Evolutionary conservation across 441 rosid genomes (phyloP).

Genomic region (Gossypium schwendimanii): DNA sequence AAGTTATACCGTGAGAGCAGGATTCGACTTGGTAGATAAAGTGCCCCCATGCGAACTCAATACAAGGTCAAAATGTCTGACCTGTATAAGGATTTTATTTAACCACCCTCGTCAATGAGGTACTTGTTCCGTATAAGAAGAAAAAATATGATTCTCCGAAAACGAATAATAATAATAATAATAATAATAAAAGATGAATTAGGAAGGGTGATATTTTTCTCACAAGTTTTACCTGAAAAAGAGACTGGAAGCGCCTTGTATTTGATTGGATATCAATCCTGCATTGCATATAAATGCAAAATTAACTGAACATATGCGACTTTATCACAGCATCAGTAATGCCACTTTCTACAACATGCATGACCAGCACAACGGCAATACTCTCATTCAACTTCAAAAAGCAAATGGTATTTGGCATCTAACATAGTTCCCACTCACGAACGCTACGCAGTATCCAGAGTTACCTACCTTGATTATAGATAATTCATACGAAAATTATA

Average conservation of each 20-base stretch:
- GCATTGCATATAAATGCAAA: slow-evolving; percentile 28
- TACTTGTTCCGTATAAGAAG: slow-evolving; percentile 37
- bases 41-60: neutral
- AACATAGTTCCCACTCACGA: neutral
- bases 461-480: neutral
- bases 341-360: neutral
- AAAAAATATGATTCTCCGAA: neutral
- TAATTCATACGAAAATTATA: neutral
- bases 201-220: neutral
- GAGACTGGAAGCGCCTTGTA: slow-evolving; percentile 65
- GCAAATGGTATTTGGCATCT: neutral
- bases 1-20: neutral
- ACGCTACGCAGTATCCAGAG: neutral
- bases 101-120: slow-evolving; percentile 78
- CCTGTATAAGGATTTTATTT: slow-evolving; percentile 81
- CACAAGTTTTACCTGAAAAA: slow-evolving; percentile 45
- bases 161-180: neutral
- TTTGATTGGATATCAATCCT: slow-evolving; percentile 97
- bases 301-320: neutral
- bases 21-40: neutral
- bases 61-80: slow-evolving; percentile 18
- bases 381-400: neutral
- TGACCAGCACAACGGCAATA: neutral
- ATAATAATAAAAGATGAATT: neutral
- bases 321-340: neutral